phyloP scores from a whole-genome alignment of 257 asterid species.

The Schizonepeta tenuifolia region DNA sequence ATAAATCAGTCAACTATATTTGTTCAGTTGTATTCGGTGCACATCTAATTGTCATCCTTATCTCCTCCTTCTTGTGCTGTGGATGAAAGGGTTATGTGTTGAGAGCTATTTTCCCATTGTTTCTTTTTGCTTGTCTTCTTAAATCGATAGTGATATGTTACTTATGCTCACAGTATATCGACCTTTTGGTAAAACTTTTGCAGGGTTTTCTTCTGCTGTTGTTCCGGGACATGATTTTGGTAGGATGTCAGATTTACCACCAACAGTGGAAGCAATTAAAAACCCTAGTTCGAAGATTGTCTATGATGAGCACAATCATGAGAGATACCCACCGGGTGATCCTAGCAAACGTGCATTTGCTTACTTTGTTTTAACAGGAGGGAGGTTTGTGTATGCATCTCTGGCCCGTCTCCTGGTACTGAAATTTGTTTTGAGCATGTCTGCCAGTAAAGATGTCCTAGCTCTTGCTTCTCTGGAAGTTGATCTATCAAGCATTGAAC shows the following conservation, averaged over 20 bases:
- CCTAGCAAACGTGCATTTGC: conserved; percentile 96
- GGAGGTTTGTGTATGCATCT: conserved; percentile 92
- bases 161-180: not conserved
- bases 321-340: conserved; percentile 89
- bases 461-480: conserved; percentile 95
- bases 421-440: conserved; percentile 90
- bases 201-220: conserved; percentile 71
- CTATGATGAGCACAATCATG: conserved; percentile 83
- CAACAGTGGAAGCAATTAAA: conserved; percentile 83
- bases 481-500: conserved; percentile 86
- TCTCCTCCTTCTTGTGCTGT: not conserved
- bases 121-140: not conserved
- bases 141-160: not conserved
- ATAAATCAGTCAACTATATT: not conserved
- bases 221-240: conserved; percentile 52
- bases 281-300: conserved; percentile 75
- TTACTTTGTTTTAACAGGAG: conserved; percentile 87
- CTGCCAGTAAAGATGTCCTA: conserved; percentile 95
- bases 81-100: conserved; percentile 2
- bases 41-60: not conserved
- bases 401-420: conserved; percentile 89
- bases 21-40: conserved; percentile 7
- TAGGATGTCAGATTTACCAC: conserved; percentile 52
- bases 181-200: conserved; percentile 23
- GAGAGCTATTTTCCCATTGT: not conserved